phyloP scores from a whole-genome alignment of 805 yeast species.

The Jamesozyma spencerorum region DNA sequence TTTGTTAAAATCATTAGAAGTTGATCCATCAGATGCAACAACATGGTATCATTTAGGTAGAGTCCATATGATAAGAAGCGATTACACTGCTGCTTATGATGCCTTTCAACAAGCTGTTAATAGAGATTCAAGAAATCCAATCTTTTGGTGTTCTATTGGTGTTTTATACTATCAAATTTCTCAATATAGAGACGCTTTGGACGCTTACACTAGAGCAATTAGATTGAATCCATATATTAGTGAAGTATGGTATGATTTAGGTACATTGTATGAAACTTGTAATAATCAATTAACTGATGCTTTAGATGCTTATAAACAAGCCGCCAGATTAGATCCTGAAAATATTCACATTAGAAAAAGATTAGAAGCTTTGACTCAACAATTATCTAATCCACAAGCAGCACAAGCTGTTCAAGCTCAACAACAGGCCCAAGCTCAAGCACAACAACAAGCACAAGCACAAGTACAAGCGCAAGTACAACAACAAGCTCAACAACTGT shows the following conservation, averaged over 20 bases:
- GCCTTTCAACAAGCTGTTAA: constrained; percentile 98
- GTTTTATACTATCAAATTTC: constrained; percentile 92
- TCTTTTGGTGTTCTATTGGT: constrained; percentile 96
- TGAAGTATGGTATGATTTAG: constrained; percentile 98
- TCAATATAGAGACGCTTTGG: constrained; percentile 93
- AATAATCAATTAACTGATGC: constrained; percentile 94
- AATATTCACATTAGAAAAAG: constrained; percentile 92
- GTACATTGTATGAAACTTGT: constrained; percentile 94
- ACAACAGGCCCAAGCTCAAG: constrained; percentile 1
- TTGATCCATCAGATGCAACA: constrained; percentile 86
- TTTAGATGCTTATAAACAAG: constrained; percentile 91
- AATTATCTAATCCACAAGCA: constrained; percentile 29
- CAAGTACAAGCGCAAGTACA: constrained; percentile 4
- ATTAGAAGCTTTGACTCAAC: constrained; percentile 69
- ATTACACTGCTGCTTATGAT: constrained; percentile 92
- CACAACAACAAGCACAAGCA: constrained; percentile 2
- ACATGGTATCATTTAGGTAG: constrained; percentile 96
- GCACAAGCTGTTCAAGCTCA: constrained; percentile 6
- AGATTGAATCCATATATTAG: constrained; percentile 90
- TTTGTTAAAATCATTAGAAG: constrained; percentile 77
- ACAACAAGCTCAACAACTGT: constrained; percentile 1
- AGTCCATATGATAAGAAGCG: constrained; percentile 92
- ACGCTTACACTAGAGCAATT: constrained; percentile 95
- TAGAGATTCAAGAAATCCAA: constrained; percentile 92
- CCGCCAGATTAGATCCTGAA: constrained; percentile 88